These are phyloP conservation scores for Aspergillus tubingensis DNA, from an alignment of 2,329 filamentous ascomycete species.

Conservation along the genomic window DNA sequence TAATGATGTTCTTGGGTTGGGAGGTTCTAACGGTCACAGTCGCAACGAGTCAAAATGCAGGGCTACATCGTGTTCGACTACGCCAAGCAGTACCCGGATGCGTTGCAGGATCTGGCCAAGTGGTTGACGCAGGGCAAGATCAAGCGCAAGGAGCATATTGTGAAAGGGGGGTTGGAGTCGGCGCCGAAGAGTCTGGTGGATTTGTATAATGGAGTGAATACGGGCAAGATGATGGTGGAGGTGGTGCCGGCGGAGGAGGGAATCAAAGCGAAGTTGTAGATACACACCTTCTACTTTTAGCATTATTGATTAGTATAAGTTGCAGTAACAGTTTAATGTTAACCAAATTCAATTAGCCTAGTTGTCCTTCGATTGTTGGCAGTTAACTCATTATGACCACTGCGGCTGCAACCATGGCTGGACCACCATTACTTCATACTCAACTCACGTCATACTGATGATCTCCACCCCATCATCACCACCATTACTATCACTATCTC, in stretches of 20 bases:
- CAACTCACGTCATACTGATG: conserved; percentile 20
- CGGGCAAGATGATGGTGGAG: conserved; percentile 61
- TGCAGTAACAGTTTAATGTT: no score
- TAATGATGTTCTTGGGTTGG: no score
- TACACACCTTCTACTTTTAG: background rate
- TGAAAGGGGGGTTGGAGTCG: conserved; percentile 66
- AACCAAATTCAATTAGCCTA: no score
- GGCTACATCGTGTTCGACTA: conserved; percentile 76
- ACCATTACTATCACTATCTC: background rate
- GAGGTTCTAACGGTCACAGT: conserved; percentile 21
- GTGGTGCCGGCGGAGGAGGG: conserved; percentile 40
- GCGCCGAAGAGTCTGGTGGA: conserved; percentile 65
- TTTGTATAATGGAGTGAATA: conserved; percentile 70
- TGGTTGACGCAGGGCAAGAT: conserved; percentile 75
- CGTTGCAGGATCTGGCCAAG: conserved; percentile 61
- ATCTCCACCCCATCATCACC: background rate
- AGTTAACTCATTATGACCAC: no score
- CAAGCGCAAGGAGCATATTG: conserved; percentile 69
- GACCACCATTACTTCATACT: conserved; percentile 5
- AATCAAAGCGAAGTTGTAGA: conserved; percentile 47
- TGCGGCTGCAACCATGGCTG: background rate
- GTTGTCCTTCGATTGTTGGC: no score
- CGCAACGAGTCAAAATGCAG: conserved; percentile 56
- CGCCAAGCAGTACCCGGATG: conserved; percentile 57
- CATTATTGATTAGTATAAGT: background rate